A percentile compares a stretch with the other conserved stretches of the same genome.
Conservation (phyloP, 2,329 filamentous ascomycete species). For the Trichoderma lentiforme region DNA sequence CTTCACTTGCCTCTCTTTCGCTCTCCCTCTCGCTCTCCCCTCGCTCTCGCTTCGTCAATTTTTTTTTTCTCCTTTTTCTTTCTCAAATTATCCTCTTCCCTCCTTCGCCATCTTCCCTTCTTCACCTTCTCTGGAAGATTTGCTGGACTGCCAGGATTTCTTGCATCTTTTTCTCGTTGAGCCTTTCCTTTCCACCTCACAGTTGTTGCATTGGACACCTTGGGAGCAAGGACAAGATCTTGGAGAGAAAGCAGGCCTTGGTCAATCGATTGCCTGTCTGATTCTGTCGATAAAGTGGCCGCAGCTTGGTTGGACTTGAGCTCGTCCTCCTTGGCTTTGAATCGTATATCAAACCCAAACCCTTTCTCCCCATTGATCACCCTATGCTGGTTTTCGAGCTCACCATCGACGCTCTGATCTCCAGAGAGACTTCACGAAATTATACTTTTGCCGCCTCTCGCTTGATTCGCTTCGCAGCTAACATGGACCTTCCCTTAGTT, state of each 20-base stretch:
- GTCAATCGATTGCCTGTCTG: neutral
- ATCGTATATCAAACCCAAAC: neutral
- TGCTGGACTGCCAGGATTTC: neutral
- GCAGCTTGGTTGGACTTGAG: neutral
- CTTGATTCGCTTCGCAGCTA: conserved; percentile 25
- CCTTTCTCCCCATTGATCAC: neutral
- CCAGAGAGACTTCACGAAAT: neutral
- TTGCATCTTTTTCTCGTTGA: neutral
- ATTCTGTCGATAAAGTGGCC: neutral
- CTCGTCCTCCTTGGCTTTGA: neutral
- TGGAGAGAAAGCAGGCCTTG: neutral
- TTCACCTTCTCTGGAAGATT: neutral
- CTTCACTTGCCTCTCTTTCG: neutral
- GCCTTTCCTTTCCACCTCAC: neutral
- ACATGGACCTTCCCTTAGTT: conserved; percentile 28
- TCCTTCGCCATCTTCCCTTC: neutral
- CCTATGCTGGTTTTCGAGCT: neutral
- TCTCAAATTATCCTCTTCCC: neutral
- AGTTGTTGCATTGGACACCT: neutral
- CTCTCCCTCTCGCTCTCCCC: neutral
- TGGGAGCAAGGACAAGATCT: neutral
- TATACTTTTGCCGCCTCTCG: neutral
- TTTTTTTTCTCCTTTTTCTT: neutral
- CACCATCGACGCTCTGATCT: neutral
- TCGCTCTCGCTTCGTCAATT: neutral